Base-by-base conservation (phyloP, 768 basidiomycete genomes). In the Russula olivacea region DNA sequence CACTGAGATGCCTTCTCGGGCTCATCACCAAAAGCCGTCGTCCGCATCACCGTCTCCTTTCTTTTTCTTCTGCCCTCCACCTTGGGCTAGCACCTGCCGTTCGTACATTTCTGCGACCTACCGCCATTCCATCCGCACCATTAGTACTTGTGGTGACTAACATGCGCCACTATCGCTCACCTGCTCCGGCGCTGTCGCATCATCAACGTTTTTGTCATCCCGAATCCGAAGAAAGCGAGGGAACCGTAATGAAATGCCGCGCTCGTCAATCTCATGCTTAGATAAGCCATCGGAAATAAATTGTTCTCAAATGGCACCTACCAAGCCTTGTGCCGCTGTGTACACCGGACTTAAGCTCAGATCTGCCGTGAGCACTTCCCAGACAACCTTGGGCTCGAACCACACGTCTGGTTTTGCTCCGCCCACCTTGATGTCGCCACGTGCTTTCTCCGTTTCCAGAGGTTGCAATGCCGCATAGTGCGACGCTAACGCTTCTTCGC, bases 351-450 rank as follows among this genome's bases (percentile, higher is more conserved):
- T 98, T 76, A 98, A 76, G 74, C 93, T 97, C 70, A 99, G 74
- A 76, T 99, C 97, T 8, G 97, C 97, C 2, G 96, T 91, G 70
- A 98, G 81, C 52, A 99, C 95, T 76, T 99, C 97, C 96, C 97
- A 98, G 2, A 99, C 93, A 21, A 97, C 77, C 76, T 90, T 91
- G 21, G 97, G 96, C 72, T 98, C 96, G 74, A 99, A 95, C 93
- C 92, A 98, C 32, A 97, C 80, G 70, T 99, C 96, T 15, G 97
- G 96, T 72, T 98, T 98, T 45, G 94, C 94, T 4, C 89, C 91
- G 45, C 95, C 96, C 51, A 87, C 74, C 73, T 93, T 93, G 67
- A 97, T 80, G 72, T 98, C 93, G 0, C 89, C 87, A 54, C 91
- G 82, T 57, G 82, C 80, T 61, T 85, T 87, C 21, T 76, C 77